Percentiles rank a stretch among this genome's conserved stretches.
Conservation (phyloP, 2,329 filamentous ascomycete species). For the Monosporascus sp. region DNA sequence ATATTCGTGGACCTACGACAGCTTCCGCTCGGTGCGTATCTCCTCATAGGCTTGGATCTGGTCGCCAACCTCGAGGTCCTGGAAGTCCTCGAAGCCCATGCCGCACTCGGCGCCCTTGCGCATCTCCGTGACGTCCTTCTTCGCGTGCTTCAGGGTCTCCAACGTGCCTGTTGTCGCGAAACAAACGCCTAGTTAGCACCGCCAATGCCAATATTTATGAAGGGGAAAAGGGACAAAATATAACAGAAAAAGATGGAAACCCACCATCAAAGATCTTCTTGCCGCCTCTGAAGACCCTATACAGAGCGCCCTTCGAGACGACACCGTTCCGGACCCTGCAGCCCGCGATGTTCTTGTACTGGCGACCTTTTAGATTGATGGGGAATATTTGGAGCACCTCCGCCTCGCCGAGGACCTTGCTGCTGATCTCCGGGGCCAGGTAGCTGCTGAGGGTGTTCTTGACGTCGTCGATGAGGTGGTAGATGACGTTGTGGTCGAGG, state of each 20-base stretch:
- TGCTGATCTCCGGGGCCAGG: constrained; percentile 61
- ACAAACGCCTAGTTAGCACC: no score
- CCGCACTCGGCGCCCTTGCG: constrained; percentile 92
- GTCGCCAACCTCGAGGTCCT: constrained; percentile 75
- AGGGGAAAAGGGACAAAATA: constrained; percentile 1
- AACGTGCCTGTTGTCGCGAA: constrained; percentile 57
- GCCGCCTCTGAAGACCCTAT: constrained; percentile 67
- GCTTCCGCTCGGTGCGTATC: constrained; percentile 61
- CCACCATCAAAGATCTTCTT: constrained; percentile 77
- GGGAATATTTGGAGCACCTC: constrained; percentile 79
- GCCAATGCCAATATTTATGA: neutral
- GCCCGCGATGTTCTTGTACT: constrained; percentile 74
- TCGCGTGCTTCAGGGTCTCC: constrained; percentile 79
- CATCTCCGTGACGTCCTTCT: constrained; percentile 88
- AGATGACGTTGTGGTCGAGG: constrained; percentile 82
- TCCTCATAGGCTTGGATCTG: constrained; percentile 85
- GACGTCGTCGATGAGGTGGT: constrained; percentile 71
- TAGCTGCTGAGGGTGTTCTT: constrained; percentile 63
- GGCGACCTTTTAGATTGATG: constrained; percentile 71
- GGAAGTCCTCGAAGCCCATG: constrained; percentile 76
- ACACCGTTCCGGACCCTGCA: constrained; percentile 81
- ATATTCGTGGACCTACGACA: constrained; percentile 32
- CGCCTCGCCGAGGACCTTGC: constrained; percentile 78
- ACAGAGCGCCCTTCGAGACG: constrained; percentile 58
- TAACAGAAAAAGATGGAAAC: constrained; percentile 28